Conservation (phyloP, 768 basidiomycete genomes). For the Dioszegia aurantiaca region DNA sequence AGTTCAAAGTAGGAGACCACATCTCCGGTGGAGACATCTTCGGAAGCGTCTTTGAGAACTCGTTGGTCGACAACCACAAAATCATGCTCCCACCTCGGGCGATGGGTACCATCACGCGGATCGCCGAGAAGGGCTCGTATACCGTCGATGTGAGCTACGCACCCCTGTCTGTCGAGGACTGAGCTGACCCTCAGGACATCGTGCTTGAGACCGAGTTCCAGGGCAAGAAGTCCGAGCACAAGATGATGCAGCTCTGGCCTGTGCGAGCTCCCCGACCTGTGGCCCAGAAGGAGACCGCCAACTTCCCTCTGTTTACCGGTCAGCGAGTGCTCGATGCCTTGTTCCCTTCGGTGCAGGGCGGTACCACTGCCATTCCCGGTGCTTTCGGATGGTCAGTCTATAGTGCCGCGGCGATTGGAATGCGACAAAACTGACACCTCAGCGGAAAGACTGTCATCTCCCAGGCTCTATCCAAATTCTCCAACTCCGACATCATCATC, state of each 20-base stretch:
- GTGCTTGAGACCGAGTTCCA: conserved; percentile 97
- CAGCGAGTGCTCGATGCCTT: conserved; percentile 95
- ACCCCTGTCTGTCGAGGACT: background rate
- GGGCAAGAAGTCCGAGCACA: conserved; percentile 86
- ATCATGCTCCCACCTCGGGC: conserved; percentile 92
- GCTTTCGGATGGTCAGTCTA: conserved; percentile 78
- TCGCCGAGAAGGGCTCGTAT: conserved; percentile 93
- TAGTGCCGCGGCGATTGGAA: conserved; percentile 14
- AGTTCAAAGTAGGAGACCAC: conserved; percentile 90
- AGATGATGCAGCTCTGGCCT: conserved; percentile 98
- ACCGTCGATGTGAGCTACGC: conserved; percentile 69
- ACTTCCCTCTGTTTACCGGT: conserved; percentile 87
- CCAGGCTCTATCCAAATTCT: conserved; percentile 88
- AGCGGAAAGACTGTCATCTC: conserved; percentile 72
- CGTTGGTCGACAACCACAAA: conserved; percentile 92
- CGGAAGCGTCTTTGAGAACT: conserved; percentile 94
- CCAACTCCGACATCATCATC: conserved; percentile 98
- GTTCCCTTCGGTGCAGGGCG: conserved; percentile 72
- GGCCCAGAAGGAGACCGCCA: conserved; percentile 89
- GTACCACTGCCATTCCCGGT: conserved; percentile 70
- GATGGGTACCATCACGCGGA: conserved; percentile 87
- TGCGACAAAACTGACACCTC: conserved; percentile 30
- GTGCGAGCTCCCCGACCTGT: conserved; percentile 96
- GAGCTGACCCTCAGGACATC: conserved; percentile 64
- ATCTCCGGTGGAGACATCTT: conserved; percentile 96